These are phyloP conservation scores for Diutina catenulata DNA, from an alignment of 1,139 yeast species.

Conservation along the genomic window DNA sequence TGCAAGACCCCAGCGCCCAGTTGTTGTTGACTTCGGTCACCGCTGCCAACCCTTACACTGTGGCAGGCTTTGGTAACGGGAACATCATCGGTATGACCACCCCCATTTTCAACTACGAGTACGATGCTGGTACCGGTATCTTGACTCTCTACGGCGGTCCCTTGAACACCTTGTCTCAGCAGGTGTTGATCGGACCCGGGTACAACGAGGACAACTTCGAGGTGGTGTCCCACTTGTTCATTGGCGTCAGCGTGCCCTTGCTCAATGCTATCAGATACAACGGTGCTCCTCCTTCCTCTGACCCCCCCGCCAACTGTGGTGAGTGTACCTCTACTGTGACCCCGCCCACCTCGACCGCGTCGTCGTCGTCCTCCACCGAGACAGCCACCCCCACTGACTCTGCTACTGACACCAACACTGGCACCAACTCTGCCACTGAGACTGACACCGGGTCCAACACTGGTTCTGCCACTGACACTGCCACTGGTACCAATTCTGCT, in stretches of 20 bases:
- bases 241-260: neutral
- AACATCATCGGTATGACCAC: conserved; percentile 4
- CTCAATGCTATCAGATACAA: neutral
- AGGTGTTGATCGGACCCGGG: neutral
- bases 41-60: conserved; percentile 1
- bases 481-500: neutral
- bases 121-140: neutral
- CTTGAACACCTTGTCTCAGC: neutral
- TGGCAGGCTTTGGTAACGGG: conserved; percentile 4
- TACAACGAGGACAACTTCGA: neutral
- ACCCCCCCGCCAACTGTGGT: neutral
- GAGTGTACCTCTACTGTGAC: neutral
- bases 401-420: neutral
- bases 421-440: neutral
- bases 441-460: neutral
- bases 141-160: neutral
- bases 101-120: neutral
- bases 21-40: conserved; percentile 1
- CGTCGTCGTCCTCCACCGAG: neutral
- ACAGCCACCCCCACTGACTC: neutral
- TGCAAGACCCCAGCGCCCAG: neutral
- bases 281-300: neutral
- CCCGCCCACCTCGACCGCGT: neutral
- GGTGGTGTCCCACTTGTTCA: neutral
- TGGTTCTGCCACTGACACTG: neutral